Evolutionary conservation across 495 filamentous ascomycete species (phyloP).

Genomic region (Darksidea phi): DNA sequence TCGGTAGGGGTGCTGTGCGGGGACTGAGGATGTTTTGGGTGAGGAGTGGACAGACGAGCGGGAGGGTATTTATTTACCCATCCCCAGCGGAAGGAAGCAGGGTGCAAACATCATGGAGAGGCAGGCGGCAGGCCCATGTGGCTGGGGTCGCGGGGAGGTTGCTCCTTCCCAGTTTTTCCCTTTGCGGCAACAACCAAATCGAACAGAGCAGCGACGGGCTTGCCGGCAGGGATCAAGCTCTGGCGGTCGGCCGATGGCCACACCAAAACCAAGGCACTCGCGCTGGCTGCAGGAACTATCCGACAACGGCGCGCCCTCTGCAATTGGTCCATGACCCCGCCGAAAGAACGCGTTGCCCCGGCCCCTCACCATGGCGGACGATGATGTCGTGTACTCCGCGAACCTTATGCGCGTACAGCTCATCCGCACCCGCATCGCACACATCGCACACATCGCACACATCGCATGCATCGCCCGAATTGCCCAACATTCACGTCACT

Average conservation of each 20-base stretch:
- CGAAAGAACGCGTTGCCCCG: not conserved
- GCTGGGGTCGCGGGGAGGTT: not conserved
- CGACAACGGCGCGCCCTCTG: not conserved
- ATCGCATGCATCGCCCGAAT: too few species aligned
- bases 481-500: too few species aligned
- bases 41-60: not conserved
- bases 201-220: not conserved
- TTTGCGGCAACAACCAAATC: not conserved
- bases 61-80: slow-evolving; percentile 17
- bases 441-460: too few species aligned
- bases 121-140: not conserved
- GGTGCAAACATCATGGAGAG: not conserved
- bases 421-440: too few species aligned
- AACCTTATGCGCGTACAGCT: too few species aligned
- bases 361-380: not conserved
- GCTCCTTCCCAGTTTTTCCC: not conserved
- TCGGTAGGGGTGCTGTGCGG: slow-evolving; percentile 1
- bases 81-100: not conserved
- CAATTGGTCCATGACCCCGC: not conserved
- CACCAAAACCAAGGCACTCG: not conserved
- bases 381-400: not conserved
- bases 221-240: not conserved
- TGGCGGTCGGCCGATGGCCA: not conserved
- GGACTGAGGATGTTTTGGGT: slow-evolving; percentile 10
- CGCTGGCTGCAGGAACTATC: not conserved